These are phyloP conservation scores for Xylaria telfairii DNA, from an alignment of 495 filamentous ascomycete species.

Conservation along the genomic window DNA sequence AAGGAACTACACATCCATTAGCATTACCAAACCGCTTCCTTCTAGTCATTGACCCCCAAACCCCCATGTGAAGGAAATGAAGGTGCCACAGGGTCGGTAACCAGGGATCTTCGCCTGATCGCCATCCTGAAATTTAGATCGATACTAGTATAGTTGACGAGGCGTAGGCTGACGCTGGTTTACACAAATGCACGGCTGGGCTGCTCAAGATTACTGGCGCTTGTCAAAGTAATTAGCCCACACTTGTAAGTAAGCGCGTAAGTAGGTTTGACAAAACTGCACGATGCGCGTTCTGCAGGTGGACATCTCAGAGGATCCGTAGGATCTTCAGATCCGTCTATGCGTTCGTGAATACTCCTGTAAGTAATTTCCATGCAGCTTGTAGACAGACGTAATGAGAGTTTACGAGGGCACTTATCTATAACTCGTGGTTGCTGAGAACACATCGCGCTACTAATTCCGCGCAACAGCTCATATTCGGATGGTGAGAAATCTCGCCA, in stretches of 20 bases:
- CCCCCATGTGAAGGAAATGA: conserved; percentile 20
- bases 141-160: too few species aligned
- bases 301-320: not conserved
- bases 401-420: not conserved
- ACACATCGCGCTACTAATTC: not conserved
- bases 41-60: conserved; percentile 19
- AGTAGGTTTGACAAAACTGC: conserved; percentile 1
- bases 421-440: not conserved
- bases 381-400: not conserved
- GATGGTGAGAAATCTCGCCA: not conserved
- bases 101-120: conserved; percentile 13
- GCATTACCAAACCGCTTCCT: not conserved
- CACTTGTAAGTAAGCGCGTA: conserved; percentile 6
- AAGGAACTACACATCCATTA: not conserved
- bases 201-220: conserved; percentile 2
- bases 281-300: not conserved
- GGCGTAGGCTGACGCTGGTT: conserved; percentile 11
- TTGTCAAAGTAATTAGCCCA: conserved; percentile 7
- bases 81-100: conserved; percentile 22
- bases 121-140: conserved; percentile 16
- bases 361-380: not conserved
- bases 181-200: not conserved
- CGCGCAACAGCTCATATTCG: not conserved
- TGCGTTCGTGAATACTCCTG: not conserved
- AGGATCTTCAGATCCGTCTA: conserved; percentile 10